Evolutionary conservation across 106 monocot species (phyloP).

Genomic region (Dioscorea zingiberensis): DNA sequence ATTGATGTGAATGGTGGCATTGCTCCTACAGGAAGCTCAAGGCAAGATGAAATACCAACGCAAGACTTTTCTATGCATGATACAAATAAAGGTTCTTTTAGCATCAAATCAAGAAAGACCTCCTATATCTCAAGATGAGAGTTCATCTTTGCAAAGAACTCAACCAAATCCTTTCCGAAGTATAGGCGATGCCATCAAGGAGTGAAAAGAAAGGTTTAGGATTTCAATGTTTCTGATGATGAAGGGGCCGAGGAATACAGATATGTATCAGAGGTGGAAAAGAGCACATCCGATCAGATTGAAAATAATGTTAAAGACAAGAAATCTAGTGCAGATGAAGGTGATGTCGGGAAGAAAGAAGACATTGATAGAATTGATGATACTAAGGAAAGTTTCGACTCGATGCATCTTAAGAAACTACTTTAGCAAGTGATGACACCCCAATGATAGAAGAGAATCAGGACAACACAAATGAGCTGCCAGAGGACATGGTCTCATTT

Average conservation of each 20-base stretch:
- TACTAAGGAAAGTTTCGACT: constrained; percentile 26
- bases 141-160: constrained; percentile 20
- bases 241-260: constrained; percentile 55
- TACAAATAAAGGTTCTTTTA: constrained; percentile 31
- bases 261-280: constrained; percentile 61
- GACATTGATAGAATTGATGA: constrained; percentile 21
- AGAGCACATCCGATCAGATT: constrained; percentile 62
- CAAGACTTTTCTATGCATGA: constrained; percentile 41
- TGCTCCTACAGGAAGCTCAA: constrained; percentile 29
- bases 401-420: constrained; percentile 15
- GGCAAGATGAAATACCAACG: constrained; percentile 26
- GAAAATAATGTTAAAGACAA: constrained; percentile 21
- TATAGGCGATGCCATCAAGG: constrained; percentile 70
- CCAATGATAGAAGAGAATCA: constrained; percentile 18
- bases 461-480: background rate
- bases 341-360: constrained; percentile 26
- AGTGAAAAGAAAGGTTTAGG: constrained; percentile 82
- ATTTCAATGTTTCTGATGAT: constrained; percentile 47
- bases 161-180: constrained; percentile 77
- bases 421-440: constrained; percentile 14
- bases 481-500: constrained; percentile 51
- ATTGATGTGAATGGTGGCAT: constrained; percentile 24
- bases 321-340: constrained; percentile 21
- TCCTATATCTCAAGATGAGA: constrained; percentile 18
- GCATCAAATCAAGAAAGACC: constrained; percentile 22